Evolutionary conservation across 2,329 filamentous ascomycete species (phyloP).

Genomic region (Talaromyces sp.): DNA sequence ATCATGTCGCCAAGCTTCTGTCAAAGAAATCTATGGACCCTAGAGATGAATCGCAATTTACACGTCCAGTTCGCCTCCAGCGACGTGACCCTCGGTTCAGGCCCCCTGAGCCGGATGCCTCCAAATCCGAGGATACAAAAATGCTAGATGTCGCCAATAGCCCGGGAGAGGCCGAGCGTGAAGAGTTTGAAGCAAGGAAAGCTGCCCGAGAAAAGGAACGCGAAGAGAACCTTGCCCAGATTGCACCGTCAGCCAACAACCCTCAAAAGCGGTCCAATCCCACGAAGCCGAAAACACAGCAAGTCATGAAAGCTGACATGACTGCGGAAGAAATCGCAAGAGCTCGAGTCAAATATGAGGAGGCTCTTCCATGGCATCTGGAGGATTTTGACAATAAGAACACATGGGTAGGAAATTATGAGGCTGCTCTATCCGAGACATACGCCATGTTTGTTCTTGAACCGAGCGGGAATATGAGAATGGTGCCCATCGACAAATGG

Average conservation of each 20-base stretch:
- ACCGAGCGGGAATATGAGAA: conserved; percentile 65
- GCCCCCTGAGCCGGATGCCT: conserved; percentile 49
- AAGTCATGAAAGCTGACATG: conserved; percentile 77
- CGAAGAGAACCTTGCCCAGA: conserved; percentile 84
- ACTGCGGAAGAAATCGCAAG: conserved; percentile 66
- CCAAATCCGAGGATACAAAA: conserved; percentile 31
- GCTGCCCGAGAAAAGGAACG: conserved; percentile 81
- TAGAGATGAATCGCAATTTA: conserved; percentile 76
- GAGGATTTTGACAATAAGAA: conserved; percentile 96
- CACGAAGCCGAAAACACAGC: conserved; percentile 75
- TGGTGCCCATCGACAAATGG: conserved; percentile 93
- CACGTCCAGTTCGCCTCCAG: conserved; percentile 81
- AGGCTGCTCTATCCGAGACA: conserved; percentile 76
- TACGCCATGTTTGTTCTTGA: conserved; percentile 77
- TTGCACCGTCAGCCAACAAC: conserved; percentile 72
- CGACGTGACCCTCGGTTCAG: conserved; percentile 74
- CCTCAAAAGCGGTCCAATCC: conserved; percentile 64
- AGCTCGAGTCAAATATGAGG: conserved; percentile 73
- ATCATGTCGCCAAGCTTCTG: conserved; percentile 82
- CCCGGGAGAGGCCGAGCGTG: conserved; percentile 63
- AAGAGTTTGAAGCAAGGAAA: conserved; percentile 55
- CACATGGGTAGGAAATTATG: conserved; percentile 87
- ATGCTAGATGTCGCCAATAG: conserved; percentile 37
- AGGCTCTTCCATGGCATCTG: conserved; percentile 91
- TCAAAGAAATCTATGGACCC: conserved; percentile 59